phyloP scores from a whole-genome alignment of 2,329 filamentous ascomycete genomes.

The Botryotinia narcissicola region DNA sequence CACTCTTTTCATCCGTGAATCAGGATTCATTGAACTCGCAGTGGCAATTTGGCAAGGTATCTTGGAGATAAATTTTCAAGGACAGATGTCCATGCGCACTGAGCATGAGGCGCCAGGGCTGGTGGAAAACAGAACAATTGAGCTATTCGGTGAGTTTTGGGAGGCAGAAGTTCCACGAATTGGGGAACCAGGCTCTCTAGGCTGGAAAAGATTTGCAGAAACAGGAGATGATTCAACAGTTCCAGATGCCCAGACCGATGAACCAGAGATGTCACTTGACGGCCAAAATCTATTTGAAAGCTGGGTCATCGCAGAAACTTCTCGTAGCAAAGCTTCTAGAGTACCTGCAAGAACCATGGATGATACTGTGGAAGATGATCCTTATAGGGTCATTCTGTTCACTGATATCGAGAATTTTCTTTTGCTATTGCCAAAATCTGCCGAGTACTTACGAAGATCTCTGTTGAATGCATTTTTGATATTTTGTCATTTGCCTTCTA shows the following conservation, averaged over 20 bases:
- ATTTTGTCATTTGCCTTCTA: conserved; percentile 64
- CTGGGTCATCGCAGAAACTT: conserved; percentile 54
- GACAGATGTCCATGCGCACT: conserved; percentile 42
- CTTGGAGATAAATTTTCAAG: conserved; percentile 68
- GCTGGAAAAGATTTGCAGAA: conserved; percentile 62
- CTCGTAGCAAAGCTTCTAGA: conserved; percentile 47
- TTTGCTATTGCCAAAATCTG: conserved; percentile 47
- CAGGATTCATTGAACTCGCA: conserved; percentile 75
- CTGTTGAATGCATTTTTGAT: conserved; percentile 69
- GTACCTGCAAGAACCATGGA: conserved; percentile 73
- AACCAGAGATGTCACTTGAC: conserved; percentile 23
- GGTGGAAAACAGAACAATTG: conserved; percentile 23
- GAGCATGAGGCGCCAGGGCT: conserved; percentile 20
- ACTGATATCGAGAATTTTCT: conserved; percentile 69
- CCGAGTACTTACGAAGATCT: conserved; percentile 42
- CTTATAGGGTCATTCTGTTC: conserved; percentile 77
- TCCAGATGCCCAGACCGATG: conserved; percentile 29
- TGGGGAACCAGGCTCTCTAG: conserved; percentile 68
- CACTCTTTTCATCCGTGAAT: conserved; percentile 71
- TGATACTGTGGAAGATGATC: conserved; percentile 73
- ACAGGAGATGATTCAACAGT: conserved; percentile 29
- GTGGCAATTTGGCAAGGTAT: conserved; percentile 80
- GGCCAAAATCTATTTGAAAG: conserved; percentile 40
- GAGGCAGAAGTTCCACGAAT: conserved; percentile 77
- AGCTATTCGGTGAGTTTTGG: conserved; percentile 73